Evolutionary conservation across 2,329 filamentous ascomycete species (phyloP), one percentile per base, ranked within the genome.

Genomic region (Blastomyces emzantsi): DNA sequence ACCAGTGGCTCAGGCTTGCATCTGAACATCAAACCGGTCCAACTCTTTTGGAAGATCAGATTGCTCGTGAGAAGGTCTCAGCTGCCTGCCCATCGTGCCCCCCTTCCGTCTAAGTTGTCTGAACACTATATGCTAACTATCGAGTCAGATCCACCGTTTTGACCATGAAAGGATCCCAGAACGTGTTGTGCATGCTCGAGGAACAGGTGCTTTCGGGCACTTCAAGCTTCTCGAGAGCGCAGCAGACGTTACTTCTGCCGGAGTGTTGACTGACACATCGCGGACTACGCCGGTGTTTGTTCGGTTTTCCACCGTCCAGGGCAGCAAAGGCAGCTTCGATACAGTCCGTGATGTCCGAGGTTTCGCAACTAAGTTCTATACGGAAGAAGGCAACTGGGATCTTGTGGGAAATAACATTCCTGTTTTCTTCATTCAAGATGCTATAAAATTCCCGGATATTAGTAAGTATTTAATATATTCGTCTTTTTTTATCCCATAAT

Each of bases 291-390:
- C 76, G 0, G 78, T 90, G 0, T 90, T 90, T 70, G 70, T 89
- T 19, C 86, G 90, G 0, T 92, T 94, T 74, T 93, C 89, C 0
- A 93, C 90, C 0, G 90, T 90, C 0, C 80, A 90, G 1, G 89
- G 88, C 7, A 90, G 85, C 71, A 82, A 86, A 43, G 90, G 90
- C 15, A 90, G 87, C 61, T 88, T 89, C 6, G 90, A 94, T 72
- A 92, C 89, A 0, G 90, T 92, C 0, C 84, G 90, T n/a, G 90
- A 94, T 78, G 88, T 92, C 1, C 85, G 89, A 47, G 90, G 90
- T 1, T 94, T 93, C 67, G 89, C 90, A 0, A 76, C 90, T 66
- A 90, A 90, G 74, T 86, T 90, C 70, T 92, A 92, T 72, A 92
- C 89, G 0, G 78, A 88, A 0, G 89, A 92, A 69, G 89, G 89